Percentiles rank a stretch among this genome's conserved stretches.
These are phyloP conservation scores for Cavenderia fasciculata DNA, from an alignment of 78 protist genomes.

Conservation along the genomic window DNA sequence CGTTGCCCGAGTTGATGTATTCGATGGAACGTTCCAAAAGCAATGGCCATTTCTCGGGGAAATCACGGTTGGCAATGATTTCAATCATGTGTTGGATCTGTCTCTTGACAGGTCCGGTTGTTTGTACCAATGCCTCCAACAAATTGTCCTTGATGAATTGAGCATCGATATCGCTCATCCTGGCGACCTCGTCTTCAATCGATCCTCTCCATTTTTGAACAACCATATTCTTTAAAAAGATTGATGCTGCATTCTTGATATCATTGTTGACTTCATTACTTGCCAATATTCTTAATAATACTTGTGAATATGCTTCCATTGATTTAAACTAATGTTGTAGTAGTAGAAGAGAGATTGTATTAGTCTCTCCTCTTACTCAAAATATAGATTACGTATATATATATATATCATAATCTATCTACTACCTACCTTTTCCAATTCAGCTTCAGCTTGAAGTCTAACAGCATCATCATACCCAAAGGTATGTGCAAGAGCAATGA, in stretches of 20 bases:
- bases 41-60: constrained; percentile 58
- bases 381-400: not conserved
- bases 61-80: constrained; percentile 55
- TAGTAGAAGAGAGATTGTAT: not conserved
- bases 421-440: constrained; percentile 1
- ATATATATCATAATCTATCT: too few species aligned
- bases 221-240: constrained; percentile 57
- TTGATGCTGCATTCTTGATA: constrained; percentile 45
- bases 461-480: not conserved
- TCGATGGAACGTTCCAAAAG: constrained; percentile 19
- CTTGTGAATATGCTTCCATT: constrained; percentile 12
- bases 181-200: not conserved
- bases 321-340: constrained; percentile 3
- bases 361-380: not conserved
- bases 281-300: constrained; percentile 49
- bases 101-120: constrained; percentile 25
- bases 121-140: constrained; percentile 54
- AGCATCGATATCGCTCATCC: constrained; percentile 15
- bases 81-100: constrained; percentile 54
- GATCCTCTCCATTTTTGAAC: constrained; percentile 11
- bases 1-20: not conserved
- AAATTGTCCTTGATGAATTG: constrained; percentile 49
- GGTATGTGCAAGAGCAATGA: not conserved
- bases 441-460: not conserved
- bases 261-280: constrained; percentile 47